A percentile compares a stretch with the other conserved stretches of the same genome.
Conservation (phyloP, 2,329 filamentous ascomycete species). For the Leptographium procerum region DNA sequence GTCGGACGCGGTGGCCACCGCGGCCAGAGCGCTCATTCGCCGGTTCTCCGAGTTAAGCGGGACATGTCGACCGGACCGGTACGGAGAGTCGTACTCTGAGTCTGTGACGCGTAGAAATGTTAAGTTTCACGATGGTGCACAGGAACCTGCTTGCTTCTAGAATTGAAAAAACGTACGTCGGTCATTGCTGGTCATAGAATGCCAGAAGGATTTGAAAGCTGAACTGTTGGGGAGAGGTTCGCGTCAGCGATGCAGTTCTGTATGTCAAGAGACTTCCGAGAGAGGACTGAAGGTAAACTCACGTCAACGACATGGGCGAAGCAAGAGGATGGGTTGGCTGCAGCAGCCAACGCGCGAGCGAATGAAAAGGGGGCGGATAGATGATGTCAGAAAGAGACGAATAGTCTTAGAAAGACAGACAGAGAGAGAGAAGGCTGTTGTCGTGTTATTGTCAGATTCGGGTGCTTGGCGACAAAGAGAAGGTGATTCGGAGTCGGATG, state of each 20-base stretch:
- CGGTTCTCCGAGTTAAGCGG: constrained; percentile 61
- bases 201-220: constrained; percentile 87
- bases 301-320: neutral
- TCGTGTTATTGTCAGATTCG: neutral
- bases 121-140: neutral
- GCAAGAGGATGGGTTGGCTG: neutral
- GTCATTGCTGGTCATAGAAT: constrained; percentile 69
- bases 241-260: too few species aligned
- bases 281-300: neutral
- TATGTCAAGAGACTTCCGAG: neutral
- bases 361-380: neutral
- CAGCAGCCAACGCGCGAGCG: neutral
- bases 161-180: constrained; percentile 56
- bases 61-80: constrained; percentile 81
- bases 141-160: too few species aligned
- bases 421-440: neutral
- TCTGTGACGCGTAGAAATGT: constrained; percentile 47
- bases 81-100: constrained; percentile 85
- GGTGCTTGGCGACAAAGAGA: neutral
- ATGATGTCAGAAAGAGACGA: neutral
- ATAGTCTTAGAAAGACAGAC: too few species aligned
- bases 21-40: constrained; percentile 71
- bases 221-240: constrained; percentile 28
- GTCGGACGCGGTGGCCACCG: constrained; percentile 79
- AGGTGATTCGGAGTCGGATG: neutral